Base-by-base conservation (phyloP, 1,284 basidiomycete genomes). In the Kwoniella shivajii region DNA sequence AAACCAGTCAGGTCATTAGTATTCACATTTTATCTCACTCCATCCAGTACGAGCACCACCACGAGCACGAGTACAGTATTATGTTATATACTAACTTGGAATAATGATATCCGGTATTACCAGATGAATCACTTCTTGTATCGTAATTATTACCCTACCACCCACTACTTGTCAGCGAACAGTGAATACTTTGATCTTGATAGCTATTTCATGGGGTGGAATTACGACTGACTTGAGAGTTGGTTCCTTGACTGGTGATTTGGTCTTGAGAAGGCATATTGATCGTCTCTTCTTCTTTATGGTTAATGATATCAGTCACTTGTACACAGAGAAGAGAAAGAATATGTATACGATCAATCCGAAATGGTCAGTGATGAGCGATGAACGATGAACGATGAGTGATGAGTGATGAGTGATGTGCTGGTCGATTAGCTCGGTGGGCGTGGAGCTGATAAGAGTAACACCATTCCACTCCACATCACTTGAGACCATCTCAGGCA, bases 101-200 rank as follows among this genome's bases (percentile, higher is more conserved):
- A 61, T 86, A 86, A 59, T 85, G 85, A 54, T 85, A 85, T 0
- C 82, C 80, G 31, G 57, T 74, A 14, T 75, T 71, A 3, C 79
- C 77, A 20, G 77, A 76, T 36, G 80, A 80, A 65, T 81, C 74
- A 41, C 43, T 22, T 31, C 84, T 82, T 59, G 77, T 76, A 68
- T 83, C 84, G 60, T 82, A 85, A 57, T 82, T 81, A 64, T 85
- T 85, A 1, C 84, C 84, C 83, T 84, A 51, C 20, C n/a, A n/a
- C n/a, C n/a, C n/a, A n/a, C n/a, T n/a, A n/a, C n/a, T n/a, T n/a
- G n/a, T n/a, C n/a, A n/a, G n/a, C n/a, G n/a, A n/a, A n/a, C n/a
- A n/a, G 26, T 48, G 20, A 33, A 31, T 29, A 24, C 49, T 9
- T 36, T 16, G 29, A 7, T 41, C 34, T 20, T 1, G 1, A 14